Base-by-base conservation (phyloP, 2,329 filamentous ascomycete species). In the Colletotrichum lindemuthianum region DNA sequence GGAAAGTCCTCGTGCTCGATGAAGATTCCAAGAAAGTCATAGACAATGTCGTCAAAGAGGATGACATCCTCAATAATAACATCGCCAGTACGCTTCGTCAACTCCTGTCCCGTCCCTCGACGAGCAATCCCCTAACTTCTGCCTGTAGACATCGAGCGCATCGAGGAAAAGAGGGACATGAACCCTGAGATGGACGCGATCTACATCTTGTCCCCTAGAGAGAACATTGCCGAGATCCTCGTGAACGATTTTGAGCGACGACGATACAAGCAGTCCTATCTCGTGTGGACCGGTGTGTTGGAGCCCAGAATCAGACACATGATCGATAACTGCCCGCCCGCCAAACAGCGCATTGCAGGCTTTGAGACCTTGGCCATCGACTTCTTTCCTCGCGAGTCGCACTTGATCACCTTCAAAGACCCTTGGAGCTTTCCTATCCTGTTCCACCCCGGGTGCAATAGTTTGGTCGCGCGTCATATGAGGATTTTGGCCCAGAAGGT, bases 1-100 rank as follows among this genome's bases (percentile, higher is more conserved):
- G 96, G 96, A 99, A 98, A 87, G 92, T 97, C 70, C 82, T 99
- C 70, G 90, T 99, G 57, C 84, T 97, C 72, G 96, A 99, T 79
- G 89, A 92, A 70, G 85, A 83, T 60, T 94, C 92, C 75, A 90
- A 90, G 76, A 94, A 91, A 77, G 86, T 99, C 71, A 86, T 99
- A 72, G 90, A 97, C 79, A 97, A 95, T 83, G 91, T 92, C 50
- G 88, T 95, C 75, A 95, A 93, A 73, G 92, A 97, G 82, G 95
- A 99, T 87, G 93, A 97, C 73, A 96, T 99, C 70, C 90, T 99
- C 79, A 96, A 97, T 76, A 89, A 93, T 79, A 97, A 97, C 76
- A 92, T 99, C 78, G 95, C 94, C 70, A 97, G 94, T 97, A 85
- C 75, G 90, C 75, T 51, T 37, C 52, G 47, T 58, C 36, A 37